Evolutionary conservation across 345 rosid genomes (phyloP), one percentile per base, ranked within the genome.

Genomic region (Eucalyptus tenuipes): DNA sequence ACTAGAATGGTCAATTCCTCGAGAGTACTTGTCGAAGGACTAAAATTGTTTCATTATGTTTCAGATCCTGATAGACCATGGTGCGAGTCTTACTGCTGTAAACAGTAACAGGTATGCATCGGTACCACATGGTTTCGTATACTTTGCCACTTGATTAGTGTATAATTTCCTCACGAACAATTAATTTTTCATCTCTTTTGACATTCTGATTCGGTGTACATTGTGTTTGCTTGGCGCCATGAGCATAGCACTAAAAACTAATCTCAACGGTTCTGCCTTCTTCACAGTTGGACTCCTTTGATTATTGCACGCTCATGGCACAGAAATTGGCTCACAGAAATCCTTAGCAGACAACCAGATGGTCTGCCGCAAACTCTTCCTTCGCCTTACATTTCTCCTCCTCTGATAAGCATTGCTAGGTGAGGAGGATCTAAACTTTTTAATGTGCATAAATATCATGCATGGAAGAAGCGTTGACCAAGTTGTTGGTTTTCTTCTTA

Each of bases 391-490:
- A 88, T 97, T 42, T 94, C 96, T 87, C 96, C 96, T 91, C 99
- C 99, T 66, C 95, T 97, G 29, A 94, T 91, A 96, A 97, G 98
- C 94, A 95, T 97, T 52, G 98, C 97, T 85, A 96, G 97, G 99
- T 96, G 88, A 90, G 92, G 27, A 75, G 29, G 84, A 68, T 33
- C 25, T 33, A 31, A 68, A 68, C 79, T 17, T 68, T 31, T 68
- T 68, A n/a, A 68, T 33, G 81, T 40, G 84, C 84, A 5, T 22
- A 11, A 40, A 40, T 11, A 20, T 40, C 84, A 75, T 75, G 27
- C 82, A 10, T 22, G 84, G 84, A 75, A 75, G 47, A 40, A 37
- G 27, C 84, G 5, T 40, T 20, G 84, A 75, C 27, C 8, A 5
- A 75, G 9, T 20, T 20, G 84, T 75, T 40, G 84, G 84, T 75